phyloP scores from a whole-genome alignment of 371 early-diverging fungal genomes.

The Entomophthora muscae region DNA sequence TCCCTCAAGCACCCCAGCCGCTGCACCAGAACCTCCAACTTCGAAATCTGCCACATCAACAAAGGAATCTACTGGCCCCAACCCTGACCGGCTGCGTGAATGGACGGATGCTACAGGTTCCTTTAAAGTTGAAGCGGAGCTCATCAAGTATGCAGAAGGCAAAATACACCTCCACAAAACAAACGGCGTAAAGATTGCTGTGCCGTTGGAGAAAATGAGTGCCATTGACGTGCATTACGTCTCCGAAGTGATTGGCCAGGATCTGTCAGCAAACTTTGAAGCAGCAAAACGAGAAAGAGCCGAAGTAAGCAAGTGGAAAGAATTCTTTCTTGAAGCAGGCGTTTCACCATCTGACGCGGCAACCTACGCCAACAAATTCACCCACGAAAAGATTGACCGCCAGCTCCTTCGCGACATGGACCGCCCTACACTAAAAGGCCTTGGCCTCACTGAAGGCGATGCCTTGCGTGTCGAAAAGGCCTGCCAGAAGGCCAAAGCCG shows the following conservation, averaged over 20 bases:
- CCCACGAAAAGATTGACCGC: slow-evolving; percentile 64
- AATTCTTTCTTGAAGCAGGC: slow-evolving; percentile 62
- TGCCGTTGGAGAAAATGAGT: slow-evolving; percentile 74
- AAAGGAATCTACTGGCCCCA: slow-evolving; percentile 11
- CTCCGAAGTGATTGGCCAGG: slow-evolving; percentile 29
- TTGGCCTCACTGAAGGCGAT: slow-evolving; percentile 71
- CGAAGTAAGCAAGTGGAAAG: slow-evolving; percentile 51
- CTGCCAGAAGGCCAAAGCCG: background rate
- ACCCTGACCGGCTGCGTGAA: slow-evolving; percentile 28
- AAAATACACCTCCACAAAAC: slow-evolving; percentile 80
- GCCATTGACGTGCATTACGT: slow-evolving; percentile 52
- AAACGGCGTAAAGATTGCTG: slow-evolving; percentile 87
- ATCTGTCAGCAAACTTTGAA: slow-evolving; percentile 11
- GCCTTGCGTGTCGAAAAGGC: slow-evolving; percentile 49
- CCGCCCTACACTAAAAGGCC: slow-evolving; percentile 45
- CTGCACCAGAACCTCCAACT: slow-evolving; percentile 11
- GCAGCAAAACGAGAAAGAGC: slow-evolving; percentile 6
- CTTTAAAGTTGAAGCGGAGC: slow-evolving; percentile 84
- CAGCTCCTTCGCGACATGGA: slow-evolving; percentile 50
- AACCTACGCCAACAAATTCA: slow-evolving; percentile 62
- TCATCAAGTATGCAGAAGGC: slow-evolving; percentile 48
- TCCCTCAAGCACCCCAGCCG: background rate
- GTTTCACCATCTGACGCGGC: slow-evolving; percentile 50
- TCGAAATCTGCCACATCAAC: slow-evolving; percentile 7
- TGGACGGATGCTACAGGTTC: slow-evolving; percentile 89